phyloP scores from a whole-genome alignment of 2,329 filamentous ascomycete species.

The Leptodontidium sp. region DNA sequence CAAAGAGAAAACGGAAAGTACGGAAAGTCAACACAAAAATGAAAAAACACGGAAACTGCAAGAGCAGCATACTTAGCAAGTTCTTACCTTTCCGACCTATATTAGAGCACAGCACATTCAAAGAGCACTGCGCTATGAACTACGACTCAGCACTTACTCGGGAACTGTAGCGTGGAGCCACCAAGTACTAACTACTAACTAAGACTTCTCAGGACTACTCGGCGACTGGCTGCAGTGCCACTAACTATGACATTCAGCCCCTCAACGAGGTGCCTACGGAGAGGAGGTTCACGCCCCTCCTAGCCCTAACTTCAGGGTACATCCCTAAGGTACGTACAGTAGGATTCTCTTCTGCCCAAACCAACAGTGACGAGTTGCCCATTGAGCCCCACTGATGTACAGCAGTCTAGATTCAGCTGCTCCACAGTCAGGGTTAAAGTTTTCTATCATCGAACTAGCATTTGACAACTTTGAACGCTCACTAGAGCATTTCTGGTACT shows the following conservation, averaged over 20 bases:
- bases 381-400: neutral
- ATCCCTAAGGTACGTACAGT: neutral
- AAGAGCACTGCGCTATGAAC: no score
- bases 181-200: neutral
- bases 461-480: neutral
- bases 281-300: no score
- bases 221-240: no score
- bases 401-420: neutral
- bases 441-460: neutral
- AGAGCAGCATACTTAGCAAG: neutral
- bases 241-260: no score
- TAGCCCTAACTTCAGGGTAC: neutral
- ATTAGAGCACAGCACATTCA: no score
- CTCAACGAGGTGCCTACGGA: no score
- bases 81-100: no score
- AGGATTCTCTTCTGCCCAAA: neutral
- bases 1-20: neutral
- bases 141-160: no score
- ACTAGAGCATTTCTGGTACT: constrained; percentile 4
- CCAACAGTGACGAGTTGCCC: no score
- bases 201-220: no score
- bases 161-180: neutral
- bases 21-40: neutral
- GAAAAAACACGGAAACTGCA: neutral
- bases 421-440: neutral